These are phyloP conservation scores for Talaromyces sp. DNA, from an alignment of 2,329 filamentous ascomycete species.

Conservation along the genomic window DNA sequence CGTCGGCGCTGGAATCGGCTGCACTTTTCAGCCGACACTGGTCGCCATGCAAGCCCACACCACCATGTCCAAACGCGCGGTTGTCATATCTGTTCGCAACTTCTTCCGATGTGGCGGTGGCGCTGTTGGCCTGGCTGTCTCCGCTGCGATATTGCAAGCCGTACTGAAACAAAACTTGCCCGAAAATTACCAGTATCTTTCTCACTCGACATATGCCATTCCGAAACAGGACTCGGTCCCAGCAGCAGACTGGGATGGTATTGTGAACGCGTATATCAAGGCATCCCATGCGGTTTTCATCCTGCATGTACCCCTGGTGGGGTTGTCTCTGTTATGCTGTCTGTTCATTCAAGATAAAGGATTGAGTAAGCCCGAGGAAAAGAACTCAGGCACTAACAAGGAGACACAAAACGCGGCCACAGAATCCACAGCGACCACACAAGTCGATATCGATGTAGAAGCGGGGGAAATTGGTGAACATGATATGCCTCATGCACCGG, in stretches of 20 bases:
- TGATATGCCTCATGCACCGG: slow-evolving; percentile 2
- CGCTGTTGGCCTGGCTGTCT: slow-evolving; percentile 54
- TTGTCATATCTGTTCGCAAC: slow-evolving; percentile 60
- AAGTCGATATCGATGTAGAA: slow-evolving; percentile 4
- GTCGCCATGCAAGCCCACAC: slow-evolving; percentile 57
- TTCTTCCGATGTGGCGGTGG: slow-evolving; percentile 59
- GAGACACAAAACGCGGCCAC: not conserved
- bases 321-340: slow-evolving; percentile 47
- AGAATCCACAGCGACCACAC: slow-evolving; percentile 6
- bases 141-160: slow-evolving; percentile 48
- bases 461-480: slow-evolving; percentile 3
- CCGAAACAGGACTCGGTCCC: slow-evolving; percentile 25
- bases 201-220: slow-evolving; percentile 37
- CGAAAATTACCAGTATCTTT: slow-evolving; percentile 30
- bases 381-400: slow-evolving; percentile 14
- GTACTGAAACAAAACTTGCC: slow-evolving; percentile 37
- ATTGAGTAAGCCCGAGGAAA: slow-evolving; percentile 34
- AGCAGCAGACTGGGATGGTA: slow-evolving; percentile 32
- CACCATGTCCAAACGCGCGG: slow-evolving; percentile 54
- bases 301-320: slow-evolving; percentile 53
- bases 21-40: slow-evolving; percentile 50
- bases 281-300: slow-evolving; percentile 55
- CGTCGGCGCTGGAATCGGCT: slow-evolving; percentile 52
- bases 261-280: slow-evolving; percentile 49
- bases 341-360: slow-evolving; percentile 51